Base-by-base conservation (phyloP, 2,329 filamentous ascomycete species). In the Phialophora verrucosa region DNA sequence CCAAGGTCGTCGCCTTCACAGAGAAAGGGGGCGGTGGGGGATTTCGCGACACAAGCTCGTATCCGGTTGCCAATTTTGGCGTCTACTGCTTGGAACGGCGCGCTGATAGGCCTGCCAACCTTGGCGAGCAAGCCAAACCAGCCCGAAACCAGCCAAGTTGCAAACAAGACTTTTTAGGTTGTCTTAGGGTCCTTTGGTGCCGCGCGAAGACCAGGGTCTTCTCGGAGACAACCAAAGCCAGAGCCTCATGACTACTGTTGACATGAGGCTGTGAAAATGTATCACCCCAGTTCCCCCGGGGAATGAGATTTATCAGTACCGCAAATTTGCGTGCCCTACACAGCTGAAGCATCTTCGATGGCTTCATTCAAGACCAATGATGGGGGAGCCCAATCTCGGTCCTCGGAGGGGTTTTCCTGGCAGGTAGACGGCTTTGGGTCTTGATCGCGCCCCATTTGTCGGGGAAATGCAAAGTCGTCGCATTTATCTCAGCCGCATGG, bases 91-190 rank as follows among this genome's bases (percentile, higher is more conserved):
- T 10, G 58, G 12, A 51, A 32, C 29, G 23, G 47, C 20, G 25
- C 27, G 31, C 20, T 29, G 49, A 32, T 47, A 59, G 57, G 42
- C 27, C 38, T 12, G 25, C 4, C 23, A 47, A 23, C 2, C 7
- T 47, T 17, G 58, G 44, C 47, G 35, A 61, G 58, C 3, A 20
- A 27, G 47, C 17, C 58, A 35, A 32, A 50, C 47, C 47, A 53
- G 49, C 49, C 7, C 20, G 27, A 32, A 32, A 29, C 31, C 23
- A 17, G 29, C 47, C 47, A 17, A 14, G 25, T 51, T 17, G 29
- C 29, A 12, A 61, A 51, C 47, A 53, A 51, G 32, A 53, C 47
- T 23, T 31, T 38, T 54, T 31, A 17, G 58, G 17, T 59, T 53
- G 49, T 12, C 49, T 42, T 61, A n/a, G 27, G 57, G 23, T 47